Conservation (phyloP, 1,139 yeast genomes). For the Taphrina pruni region DNA sequence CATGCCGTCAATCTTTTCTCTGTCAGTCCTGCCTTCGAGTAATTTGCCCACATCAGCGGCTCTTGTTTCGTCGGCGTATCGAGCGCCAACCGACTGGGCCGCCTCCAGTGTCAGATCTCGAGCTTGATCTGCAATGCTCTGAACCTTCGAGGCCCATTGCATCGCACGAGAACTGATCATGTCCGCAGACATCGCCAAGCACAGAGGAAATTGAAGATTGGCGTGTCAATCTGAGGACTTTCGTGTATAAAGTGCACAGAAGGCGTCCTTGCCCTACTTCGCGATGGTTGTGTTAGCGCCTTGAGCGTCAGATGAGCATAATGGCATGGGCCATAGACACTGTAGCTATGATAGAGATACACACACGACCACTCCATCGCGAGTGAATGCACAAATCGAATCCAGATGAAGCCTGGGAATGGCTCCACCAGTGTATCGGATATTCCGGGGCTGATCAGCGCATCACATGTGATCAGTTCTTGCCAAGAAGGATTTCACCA, state of each 20-base stretch:
- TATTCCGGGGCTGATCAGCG: neutral
- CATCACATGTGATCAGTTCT: no score
- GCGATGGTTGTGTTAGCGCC: no score
- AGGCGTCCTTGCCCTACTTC: neutral
- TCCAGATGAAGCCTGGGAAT: neutral
- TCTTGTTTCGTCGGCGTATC: slow-evolving; percentile 31
- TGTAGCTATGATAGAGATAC: no score
- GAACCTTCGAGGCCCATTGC: slow-evolving; percentile 40
- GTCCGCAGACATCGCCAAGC: slow-evolving; percentile 13
- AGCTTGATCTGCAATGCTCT: slow-evolving; percentile 36
- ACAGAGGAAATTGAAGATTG: neutral
- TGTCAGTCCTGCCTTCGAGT: slow-evolving; percentile 33
- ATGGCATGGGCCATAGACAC: neutral
- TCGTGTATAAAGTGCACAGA: neutral
- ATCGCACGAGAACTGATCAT: slow-evolving; percentile 41
- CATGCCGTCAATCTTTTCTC: slow-evolving; percentile 41
- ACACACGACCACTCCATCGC: no score
- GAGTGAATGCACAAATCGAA: no score
- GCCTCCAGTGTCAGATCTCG: slow-evolving; percentile 39
- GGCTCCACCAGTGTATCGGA: neutral
- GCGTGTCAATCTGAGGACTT: neutral
- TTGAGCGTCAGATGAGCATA: neutral
- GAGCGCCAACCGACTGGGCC: slow-evolving; percentile 38
- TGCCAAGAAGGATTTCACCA: no score
- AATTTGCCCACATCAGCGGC: slow-evolving; percentile 22